Conservation (phyloP, 2,329 filamentous ascomycete species). For the Pseudogymnoascus sp. region DNA sequence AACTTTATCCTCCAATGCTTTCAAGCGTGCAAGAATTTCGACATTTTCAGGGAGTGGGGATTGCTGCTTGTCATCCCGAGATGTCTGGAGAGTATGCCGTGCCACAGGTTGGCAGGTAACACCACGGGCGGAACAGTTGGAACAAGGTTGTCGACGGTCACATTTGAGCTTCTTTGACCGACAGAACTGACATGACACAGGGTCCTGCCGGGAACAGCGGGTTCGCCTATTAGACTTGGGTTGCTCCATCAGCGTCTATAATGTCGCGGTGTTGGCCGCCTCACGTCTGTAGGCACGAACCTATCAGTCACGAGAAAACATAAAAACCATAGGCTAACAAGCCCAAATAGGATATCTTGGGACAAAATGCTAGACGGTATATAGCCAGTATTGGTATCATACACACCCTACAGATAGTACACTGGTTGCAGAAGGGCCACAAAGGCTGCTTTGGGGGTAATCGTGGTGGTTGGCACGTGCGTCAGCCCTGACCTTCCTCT, state of each 20-base stretch:
- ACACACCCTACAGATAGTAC: neutral
- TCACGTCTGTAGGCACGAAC: neutral
- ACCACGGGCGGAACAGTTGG: constrained; percentile 19
- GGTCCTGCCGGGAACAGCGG: constrained; percentile 18
- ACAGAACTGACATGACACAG: constrained; percentile 22
- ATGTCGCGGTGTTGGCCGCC: neutral
- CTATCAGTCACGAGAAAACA: neutral
- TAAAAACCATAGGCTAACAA: neutral
- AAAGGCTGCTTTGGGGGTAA: neutral
- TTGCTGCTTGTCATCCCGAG: neutral
- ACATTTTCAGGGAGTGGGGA: neutral
- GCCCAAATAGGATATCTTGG: neutral
- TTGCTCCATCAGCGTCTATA: neutral
- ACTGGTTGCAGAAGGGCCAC: neutral
- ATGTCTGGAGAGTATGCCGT: neutral
- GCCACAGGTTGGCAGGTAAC: constrained; percentile 6
- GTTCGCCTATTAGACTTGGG: neutral
- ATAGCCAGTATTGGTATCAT: neutral
- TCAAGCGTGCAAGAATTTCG: neutral
- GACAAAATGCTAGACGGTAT: neutral
- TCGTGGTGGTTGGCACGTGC: neutral
- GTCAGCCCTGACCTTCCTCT: neutral
- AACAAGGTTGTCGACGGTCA: constrained; percentile 20
- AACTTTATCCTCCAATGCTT: neutral
- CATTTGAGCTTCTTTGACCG: constrained; percentile 22